Evolutionary conservation across 2,329 filamentous ascomycete genomes (phyloP).

Genomic region (Neonectria sp.): DNA sequence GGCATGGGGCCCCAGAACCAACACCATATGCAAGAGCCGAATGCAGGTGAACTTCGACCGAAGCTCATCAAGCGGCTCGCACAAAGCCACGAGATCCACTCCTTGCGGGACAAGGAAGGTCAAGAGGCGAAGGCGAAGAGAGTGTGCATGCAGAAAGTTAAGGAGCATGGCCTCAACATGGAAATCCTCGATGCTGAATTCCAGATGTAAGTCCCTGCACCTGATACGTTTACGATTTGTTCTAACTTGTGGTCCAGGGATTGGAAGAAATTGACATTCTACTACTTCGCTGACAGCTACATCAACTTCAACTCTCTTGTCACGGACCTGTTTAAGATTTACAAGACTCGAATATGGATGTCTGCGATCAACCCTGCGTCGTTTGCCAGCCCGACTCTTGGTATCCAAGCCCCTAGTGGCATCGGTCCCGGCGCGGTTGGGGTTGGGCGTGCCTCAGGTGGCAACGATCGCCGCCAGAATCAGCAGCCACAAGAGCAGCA

Average conservation of each 20-base stretch:
- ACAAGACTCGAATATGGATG: conserved; percentile 99
- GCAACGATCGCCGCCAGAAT: conserved; percentile 64
- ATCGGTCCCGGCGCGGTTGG: conserved; percentile 78
- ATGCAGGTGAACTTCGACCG: conserved; percentile 85
- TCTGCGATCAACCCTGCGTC: conserved; percentile 98
- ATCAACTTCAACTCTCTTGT: conserved; percentile 99
- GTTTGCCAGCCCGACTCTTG: conserved; percentile 84
- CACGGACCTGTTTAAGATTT: conserved; percentile 98
- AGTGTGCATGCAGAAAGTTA: conserved; percentile 96
- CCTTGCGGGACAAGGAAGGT: conserved; percentile 94
- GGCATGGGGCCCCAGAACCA: conserved; percentile 84
- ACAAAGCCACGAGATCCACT: conserved; percentile 90
- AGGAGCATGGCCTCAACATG: conserved; percentile 95
- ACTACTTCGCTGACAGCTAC: conserved; percentile 98
- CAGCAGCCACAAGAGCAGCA: conserved; percentile 57
- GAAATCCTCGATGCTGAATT: conserved; percentile 99
- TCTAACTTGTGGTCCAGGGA: conserved; percentile 73
- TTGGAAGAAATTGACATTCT: conserved; percentile 99
- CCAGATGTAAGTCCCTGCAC: conserved; percentile 83
- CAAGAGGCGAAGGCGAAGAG: conserved; percentile 98
- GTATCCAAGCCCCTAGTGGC: conserved; percentile 78
- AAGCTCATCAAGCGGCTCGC: conserved; percentile 98
- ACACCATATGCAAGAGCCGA: conserved; percentile 80
- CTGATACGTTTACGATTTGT: neutral
- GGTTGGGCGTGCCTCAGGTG: conserved; percentile 62